Base-by-base conservation (phyloP, 176 grass and related monocot species). In the Oryza meridionalis region DNA sequence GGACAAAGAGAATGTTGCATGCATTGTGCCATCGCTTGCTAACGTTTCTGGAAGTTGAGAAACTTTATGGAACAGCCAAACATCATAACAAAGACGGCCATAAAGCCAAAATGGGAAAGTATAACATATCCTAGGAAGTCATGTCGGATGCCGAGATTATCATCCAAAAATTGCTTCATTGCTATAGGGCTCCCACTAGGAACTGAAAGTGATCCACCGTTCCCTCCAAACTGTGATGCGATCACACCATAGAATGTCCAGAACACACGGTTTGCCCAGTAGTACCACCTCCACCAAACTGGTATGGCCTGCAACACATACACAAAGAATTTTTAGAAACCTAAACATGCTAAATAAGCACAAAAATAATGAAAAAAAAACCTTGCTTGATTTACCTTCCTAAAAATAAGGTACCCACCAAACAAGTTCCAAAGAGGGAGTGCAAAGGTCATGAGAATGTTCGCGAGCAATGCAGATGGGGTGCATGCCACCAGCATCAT, bases 41-140 rank as follows among this genome's bases (percentile, higher is more conserved):
- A 10, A 43, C 95, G 84, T 77, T 86, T 94, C 59, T 97, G 94
- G 81, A 97, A 97, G 84, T 97, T 94, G 10, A 97, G 68, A 49
- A 53, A 77, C 27, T 97, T 97, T 88, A 92, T 92, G 69, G 88
- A 91, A 71, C 91, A 97, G 32, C 69, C 90, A 70, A 97, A 97
- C 7, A 92, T 82, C 7, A 92, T 44, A 73, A 97, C 84, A 81
- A 97, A 97, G 40, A 1, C 8, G 1, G 0, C 40, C 40, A 42
- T 42, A 9, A 42, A 42, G 40, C 40, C 40, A 9, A 42, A 42
- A 42, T 42, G 40, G 8, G 40, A 7, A 42, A 42, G 40, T 9
- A 42, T 42, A 42, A 42, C 40, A 42, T 42, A 42, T 42, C 40
- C 40, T 42, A 42, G 40, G 40, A 42, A 97, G 76, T 90, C 71